These are phyloP conservation scores for Gnomoniopsis smithogilvyi DNA, from an alignment of 2,329 filamentous ascomycete species.

Conservation along the genomic window DNA sequence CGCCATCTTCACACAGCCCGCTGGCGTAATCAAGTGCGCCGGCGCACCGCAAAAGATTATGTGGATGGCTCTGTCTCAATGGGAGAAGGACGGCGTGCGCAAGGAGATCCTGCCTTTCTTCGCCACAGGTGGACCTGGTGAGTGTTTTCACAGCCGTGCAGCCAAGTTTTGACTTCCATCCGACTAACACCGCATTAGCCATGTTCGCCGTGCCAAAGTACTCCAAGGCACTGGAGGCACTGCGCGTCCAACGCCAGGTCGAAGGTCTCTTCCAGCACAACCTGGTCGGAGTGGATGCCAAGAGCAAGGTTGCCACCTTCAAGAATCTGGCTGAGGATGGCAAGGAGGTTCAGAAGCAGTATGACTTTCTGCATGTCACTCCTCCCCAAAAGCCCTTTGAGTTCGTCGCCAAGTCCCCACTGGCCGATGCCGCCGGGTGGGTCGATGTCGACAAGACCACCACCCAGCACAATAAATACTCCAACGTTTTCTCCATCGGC, in stretches of 20 bases:
- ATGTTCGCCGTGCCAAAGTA: slow-evolving; percentile 40
- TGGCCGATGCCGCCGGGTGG: slow-evolving; percentile 21
- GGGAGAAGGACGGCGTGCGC: slow-evolving; percentile 31
- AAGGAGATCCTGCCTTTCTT: slow-evolving; percentile 30
- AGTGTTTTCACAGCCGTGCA: not conserved
- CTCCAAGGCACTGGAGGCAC: slow-evolving; percentile 29
- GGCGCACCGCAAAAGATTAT: slow-evolving; percentile 37
- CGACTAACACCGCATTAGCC: slow-evolving; percentile 9
- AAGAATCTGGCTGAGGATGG: slow-evolving; percentile 28
- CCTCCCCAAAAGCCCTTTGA: slow-evolving; percentile 25
- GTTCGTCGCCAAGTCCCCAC: slow-evolving; percentile 22
- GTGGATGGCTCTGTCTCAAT: slow-evolving; percentile 37
- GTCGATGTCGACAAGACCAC: slow-evolving; percentile 23
- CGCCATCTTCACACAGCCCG: slow-evolving; percentile 36
- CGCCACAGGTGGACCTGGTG: slow-evolving; percentile 29
- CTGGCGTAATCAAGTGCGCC: slow-evolving; percentile 36
- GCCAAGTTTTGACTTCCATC: not conserved
- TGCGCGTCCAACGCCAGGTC: slow-evolving; percentile 32
- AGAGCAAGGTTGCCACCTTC: slow-evolving; percentile 30
- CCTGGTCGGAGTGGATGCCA: slow-evolving; percentile 31
- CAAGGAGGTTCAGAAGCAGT: slow-evolving; percentile 30
- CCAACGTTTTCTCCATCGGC: slow-evolving; percentile 38
- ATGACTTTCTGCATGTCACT: slow-evolving; percentile 34
- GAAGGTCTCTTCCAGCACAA: slow-evolving; percentile 38
- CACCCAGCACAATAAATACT: slow-evolving; percentile 27